Evolutionary conservation across 441 rosid genomes (phyloP), one percentile per base, ranked within the genome.

Genomic region (Heliophila coronopifolia): DNA sequence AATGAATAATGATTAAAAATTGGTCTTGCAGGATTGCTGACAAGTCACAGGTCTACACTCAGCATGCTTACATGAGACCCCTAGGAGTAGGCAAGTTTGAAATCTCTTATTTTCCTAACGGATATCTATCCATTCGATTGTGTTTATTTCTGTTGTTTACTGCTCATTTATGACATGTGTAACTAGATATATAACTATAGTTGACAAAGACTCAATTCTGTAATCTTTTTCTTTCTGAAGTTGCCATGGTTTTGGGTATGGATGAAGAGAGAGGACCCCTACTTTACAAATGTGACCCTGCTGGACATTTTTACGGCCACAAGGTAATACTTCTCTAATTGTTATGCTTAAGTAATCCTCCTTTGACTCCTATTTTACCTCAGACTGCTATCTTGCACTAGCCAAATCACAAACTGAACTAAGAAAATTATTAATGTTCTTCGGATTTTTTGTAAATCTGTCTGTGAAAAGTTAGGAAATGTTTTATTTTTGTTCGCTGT

Each of bases 11-110:
- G 1, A 11, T 53, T 33, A 58, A 40, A 33, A 6, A 23, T 39
- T 46, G 22, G 20, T 23, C 20, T 54, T 50, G 23, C 65, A 92
- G 99, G 99, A 80, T 92, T 67, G 94, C 99, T 0, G 97, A 88
- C 68, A 86, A 92, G 60, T 88, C 97, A 20, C 99, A 86, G 66
- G 83, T 92, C 48, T 92, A 92, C 63, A 92, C 99, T 39, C 99
- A 92, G 45, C 97, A 92, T 81, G 99, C 97, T 46, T 92, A 92
- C 66, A 86, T 88, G 99, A 81, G 99, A 73, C 99, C 99, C 11
- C 97, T 88, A 59, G 95, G 99, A 65, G 94, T 92, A 50, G 92
- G 99, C 77, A 68, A 35, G 79, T 69, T 58, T 67, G 58, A 58
- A 11, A 3, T 59, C 55, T 58, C 52, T 42, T 53, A 9, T 16